Evolutionary conservation across 345 rosid species (phyloP), one percentile per base, ranked within the genome.

Genomic region (Salix exigua): DNA sequence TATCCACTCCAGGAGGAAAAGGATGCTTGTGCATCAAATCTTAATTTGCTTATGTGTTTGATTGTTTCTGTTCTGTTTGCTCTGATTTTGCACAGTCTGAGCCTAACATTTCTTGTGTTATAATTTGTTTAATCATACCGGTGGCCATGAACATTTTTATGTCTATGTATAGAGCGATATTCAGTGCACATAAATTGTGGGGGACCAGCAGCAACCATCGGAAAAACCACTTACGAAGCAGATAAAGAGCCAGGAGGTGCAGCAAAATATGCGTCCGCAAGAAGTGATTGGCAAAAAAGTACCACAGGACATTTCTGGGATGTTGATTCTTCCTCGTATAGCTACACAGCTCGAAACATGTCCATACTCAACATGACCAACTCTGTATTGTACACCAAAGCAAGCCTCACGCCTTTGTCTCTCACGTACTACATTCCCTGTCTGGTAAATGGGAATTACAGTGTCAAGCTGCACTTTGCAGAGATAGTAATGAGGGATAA

Each of bases 401-500:
- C 78, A 51, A 72, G 78, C 38, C 50, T 75, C 25, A 31, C 78
- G 16, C 78, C 78, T 35, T 63, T 75, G 25, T 50, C 78, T 11
- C 68, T 75, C 35, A 66, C 78, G 2, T 75, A 75, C 38, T 26
- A 75, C 17, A 2, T 51, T 6, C 66, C 38, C 19, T 75, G 78
- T 38, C 14, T 75, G 35, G 70, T 7, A 21, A 91, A 90, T 63
- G 88, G 94, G 48, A 83, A 71, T 40, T 91, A 88, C 82, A 83
- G 63, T 2, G 76, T 88, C 28, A 82, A 60, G 74, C 86, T 91
- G 17, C 80, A 91, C 79, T 90, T 91, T 61, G 89, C 88, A 5
- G 92, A 90, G 88, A 65, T 88, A 73, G 72, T 85, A 46, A 90
- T 91, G 55, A 85, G 87, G 21, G 68, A 78, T 76, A 89, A 83